Evolutionary conservation across 352 stramenopile genomes (phyloP), one percentile per base, ranked within the genome.

Genomic region (Pythium plurisporium): DNA sequence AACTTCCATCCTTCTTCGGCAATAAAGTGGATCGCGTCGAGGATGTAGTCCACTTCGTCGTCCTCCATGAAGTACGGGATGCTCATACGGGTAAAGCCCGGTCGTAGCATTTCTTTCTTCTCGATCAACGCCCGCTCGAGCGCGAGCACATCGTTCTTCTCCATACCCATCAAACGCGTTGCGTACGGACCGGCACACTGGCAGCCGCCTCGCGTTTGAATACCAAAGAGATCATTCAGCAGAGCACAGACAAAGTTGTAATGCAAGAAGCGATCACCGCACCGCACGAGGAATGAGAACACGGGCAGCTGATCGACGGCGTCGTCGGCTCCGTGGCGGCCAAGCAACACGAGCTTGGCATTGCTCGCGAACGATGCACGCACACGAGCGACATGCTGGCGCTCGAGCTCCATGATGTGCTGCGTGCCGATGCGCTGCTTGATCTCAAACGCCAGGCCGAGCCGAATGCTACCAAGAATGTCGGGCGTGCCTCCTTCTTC

Each of bases 141-240:
- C 42, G 63, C 59, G 41, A 86, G 86, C 33, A 65, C 25, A 9
- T 74, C 59, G 46, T 83, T 76, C 17, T 71, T 79, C 14, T 7
- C 14, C 53, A 98, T 72, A 23, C 95, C 94, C 7, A 99, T 73
- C 19, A 98, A 70, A 5, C 72, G 67, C 50, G 96, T 89, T 12
- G 85, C 89, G 65, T 97, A 98, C 0, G 94, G 95, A 43, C 96
- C 96, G 29, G 94, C 89, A 43, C 62, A 70, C 55, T 70, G 62
- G 44, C 62, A 70, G 22, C 62, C 62, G 19, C 62, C 62, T 20
- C 96, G 75, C 20, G 73, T 72, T 79, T 98, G 95, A 44, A 98
- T 95, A n/a, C 96, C 96, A 73, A 98, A 99, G 5, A 99, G 67
- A 72, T 99, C 96, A 64, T 98, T 98, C 5, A 98, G 74, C 34